Base-by-base conservation (phyloP, 2,329 filamentous ascomycete species). In the Beauveria rudraprayagi region DNA sequence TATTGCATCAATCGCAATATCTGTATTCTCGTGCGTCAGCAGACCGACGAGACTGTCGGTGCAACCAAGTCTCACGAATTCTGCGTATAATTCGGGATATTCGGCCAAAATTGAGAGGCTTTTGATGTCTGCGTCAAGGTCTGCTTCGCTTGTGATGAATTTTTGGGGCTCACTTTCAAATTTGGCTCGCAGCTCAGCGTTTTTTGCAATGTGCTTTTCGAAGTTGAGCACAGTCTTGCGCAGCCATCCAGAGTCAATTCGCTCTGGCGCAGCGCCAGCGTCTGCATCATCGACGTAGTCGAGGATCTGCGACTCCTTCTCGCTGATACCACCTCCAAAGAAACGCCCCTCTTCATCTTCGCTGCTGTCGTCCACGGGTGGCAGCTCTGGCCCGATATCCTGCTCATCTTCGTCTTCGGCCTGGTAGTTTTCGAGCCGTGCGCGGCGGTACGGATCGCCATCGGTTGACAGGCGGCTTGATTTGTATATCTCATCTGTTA, bases 341-440 rank as follows among this genome's bases (percentile, higher is more conserved):
- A 99, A 99, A 11, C 94, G 87, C 1, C 93, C 94, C 65, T 96
- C 94, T 58, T 96, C 91, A 67, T 96, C 92, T 66, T 93, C 90
- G 51, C 71, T 72, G 19, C 65, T 71, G 3, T 70, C 70, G 11
- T 71, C 81, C 9, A 77, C 77, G 11, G 83, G 82, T 1, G 80
- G 77, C 26, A 72, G 66, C 3, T 73, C 68, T 34, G 78, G 78
- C 17, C 78, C 78, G 62, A 76, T 76, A 66, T 77, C 72, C 56
- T 82, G 81, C 53, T 83, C 83, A 41, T 79, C 78, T 1, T 76
- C 78, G 41, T 78, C 78, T 67, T 81, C 73, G 51, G 83, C 77
- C 24, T 22, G 19, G 19, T 22, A 22, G 19, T 22, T 22, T 22
- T 22, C 19, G 19, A 22, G 19, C 2, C 70, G 76, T 34, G 76